Base-by-base conservation (phyloP, 164 flowering plant genomes). In the Magnolia changhungtana region DNA sequence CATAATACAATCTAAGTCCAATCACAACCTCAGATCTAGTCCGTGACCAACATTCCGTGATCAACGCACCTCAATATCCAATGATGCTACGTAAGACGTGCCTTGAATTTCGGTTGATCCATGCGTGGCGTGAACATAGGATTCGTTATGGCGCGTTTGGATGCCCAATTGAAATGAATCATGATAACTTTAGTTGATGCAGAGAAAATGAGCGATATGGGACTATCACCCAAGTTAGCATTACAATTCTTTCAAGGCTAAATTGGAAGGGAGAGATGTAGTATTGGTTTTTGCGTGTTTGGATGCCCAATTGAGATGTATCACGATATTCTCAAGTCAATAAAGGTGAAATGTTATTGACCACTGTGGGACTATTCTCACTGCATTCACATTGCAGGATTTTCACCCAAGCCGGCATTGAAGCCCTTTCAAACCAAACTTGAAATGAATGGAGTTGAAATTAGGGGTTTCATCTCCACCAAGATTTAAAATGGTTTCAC, bases 31-130 rank as follows among this genome's bases (percentile, higher is more conserved):
- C n/a, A 74, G 16, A 13, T 50, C 49, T 49, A 74, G 7, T n/a
- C 9, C 74, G 10, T 49, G 37, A 63, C 20, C 63, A 45, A 37
- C 78, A 76, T 69, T 11, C 49, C 50, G 21, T 49, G 61, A 75
- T 63, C 75, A 61, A 45, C 49, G 67, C 58, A 52, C 29, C 45
- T 1, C 16, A 59, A 20, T 24, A 13, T 72, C 4, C 31, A 37
- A 18, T 64, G 19, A 65, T 50, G 59, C 61, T 8, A 9, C 58
- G 29, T 50, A 52, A 74, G 8, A 49, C 23, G 18, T 65, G 70
- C 76, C 70, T 23, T 65, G 20, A 74, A n/a, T 74, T 23, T 50
- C 70, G 76, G n/a, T 50, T 18, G 20, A 49, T 11, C 20, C 61
- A 37, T 37, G 45, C 6, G 45, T 37, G 45, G 45, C 45, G 2